Conservation (phyloP, 192 early-diverging fungal genomes). For the Phlyctochytrium arcticum region DNA sequence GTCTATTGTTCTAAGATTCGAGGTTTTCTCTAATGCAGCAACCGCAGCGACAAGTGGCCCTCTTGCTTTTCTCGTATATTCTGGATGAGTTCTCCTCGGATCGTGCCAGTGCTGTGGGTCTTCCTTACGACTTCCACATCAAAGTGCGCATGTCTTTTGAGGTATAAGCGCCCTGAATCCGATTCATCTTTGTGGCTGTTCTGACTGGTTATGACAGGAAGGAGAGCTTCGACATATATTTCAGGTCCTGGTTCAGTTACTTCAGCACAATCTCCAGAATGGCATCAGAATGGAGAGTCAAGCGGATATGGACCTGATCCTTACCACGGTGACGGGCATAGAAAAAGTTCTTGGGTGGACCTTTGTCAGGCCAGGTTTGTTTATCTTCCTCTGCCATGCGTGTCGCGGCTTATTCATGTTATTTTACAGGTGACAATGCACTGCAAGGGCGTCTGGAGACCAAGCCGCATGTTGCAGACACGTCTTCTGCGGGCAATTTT, state of each 20-base stretch:
- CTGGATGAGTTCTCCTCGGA: constrained; percentile 64
- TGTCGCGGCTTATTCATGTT: too few species aligned
- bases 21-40: background rate
- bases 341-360: constrained; percentile 58
- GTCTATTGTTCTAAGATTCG: too few species aligned
- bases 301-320: constrained; percentile 21
- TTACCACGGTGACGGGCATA: constrained; percentile 21
- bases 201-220: constrained; percentile 16
- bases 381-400: too few species aligned
- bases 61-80: constrained; percentile 49
- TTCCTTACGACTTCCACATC: constrained; percentile 65
- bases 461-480: constrained; percentile 23
- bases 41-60: constrained; percentile 38
- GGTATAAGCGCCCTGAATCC: constrained; percentile 19
- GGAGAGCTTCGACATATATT: constrained; percentile 47
- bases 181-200: background rate
- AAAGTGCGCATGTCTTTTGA: constrained; percentile 63
- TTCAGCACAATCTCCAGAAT: constrained; percentile 42
- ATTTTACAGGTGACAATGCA: constrained; percentile 8
- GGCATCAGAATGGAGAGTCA: background rate
- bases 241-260: constrained; percentile 42
- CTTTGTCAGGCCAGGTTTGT: constrained; percentile 37
- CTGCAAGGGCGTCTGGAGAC: background rate
- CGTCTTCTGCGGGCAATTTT: constrained; percentile 14
- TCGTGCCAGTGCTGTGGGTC: constrained; percentile 55